These are phyloP conservation scores for Ceratobasidium sp. DNA, from an alignment of 1,284 basidiomycete species.

Conservation along the genomic window DNA sequence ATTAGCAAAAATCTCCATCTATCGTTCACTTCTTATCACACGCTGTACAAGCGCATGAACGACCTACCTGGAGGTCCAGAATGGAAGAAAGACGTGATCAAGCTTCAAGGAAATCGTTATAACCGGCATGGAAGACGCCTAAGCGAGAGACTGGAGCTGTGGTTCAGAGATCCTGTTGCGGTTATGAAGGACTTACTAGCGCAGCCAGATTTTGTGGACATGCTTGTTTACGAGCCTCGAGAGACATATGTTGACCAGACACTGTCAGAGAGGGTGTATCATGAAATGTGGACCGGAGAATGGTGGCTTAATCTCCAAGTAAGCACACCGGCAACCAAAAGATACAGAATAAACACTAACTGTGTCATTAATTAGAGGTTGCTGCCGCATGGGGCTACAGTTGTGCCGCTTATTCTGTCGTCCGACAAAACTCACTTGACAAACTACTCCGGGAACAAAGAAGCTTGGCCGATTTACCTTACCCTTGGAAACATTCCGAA, in stretches of 20 bases:
- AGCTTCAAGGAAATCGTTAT: constrained; percentile 47
- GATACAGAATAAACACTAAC: neutral
- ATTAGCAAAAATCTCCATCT: constrained; percentile 39
- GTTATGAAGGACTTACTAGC: constrained; percentile 53
- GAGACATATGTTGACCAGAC: neutral
- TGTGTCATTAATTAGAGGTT: neutral
- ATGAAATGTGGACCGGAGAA: neutral
- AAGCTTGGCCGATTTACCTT: constrained; percentile 33
- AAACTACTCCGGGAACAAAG: constrained; percentile 10
- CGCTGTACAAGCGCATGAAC: constrained; percentile 47
- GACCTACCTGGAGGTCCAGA: constrained; percentile 46
- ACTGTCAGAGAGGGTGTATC: neutral
- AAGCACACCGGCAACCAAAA: neutral
- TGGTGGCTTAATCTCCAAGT: neutral
- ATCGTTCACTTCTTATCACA: constrained; percentile 46
- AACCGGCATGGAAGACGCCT: constrained; percentile 45
- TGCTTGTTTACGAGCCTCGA: neutral
- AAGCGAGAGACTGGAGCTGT: constrained; percentile 50
- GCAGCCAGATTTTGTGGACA: neutral
- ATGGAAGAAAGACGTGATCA: constrained; percentile 49
- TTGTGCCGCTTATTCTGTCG: constrained; percentile 30
- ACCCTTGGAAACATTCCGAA: constrained; percentile 43
- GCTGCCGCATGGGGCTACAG: constrained; percentile 12
- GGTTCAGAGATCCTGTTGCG: constrained; percentile 52
- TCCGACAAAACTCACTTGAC: constrained; percentile 38